These are phyloP conservation scores for Raphanus raphanistrum DNA, from an alignment of 345 rosid genomes.

Conservation along the genomic window DNA sequence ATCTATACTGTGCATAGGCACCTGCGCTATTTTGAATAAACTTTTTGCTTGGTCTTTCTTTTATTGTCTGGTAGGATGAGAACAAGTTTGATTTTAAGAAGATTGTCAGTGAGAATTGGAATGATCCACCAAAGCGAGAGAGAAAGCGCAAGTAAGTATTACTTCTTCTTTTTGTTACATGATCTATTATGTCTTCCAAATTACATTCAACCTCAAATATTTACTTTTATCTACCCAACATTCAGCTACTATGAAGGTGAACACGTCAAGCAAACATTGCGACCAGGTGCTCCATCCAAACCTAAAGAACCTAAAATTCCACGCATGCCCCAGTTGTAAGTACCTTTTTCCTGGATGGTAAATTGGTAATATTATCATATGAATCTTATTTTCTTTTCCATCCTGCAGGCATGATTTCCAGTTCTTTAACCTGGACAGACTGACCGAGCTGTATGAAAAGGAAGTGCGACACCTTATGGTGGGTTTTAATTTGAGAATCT, in stretches of 20 bases:
- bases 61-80: conserved; percentile 57
- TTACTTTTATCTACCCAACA: conserved; percentile 43
- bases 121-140: conserved; percentile 97
- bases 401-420: conserved; percentile 88
- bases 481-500: conserved; percentile 19
- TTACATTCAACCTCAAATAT: conserved; percentile 11
- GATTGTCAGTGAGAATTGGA: conserved; percentile 93
- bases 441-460: conserved; percentile 91
- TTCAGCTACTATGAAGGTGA: conserved; percentile 95
- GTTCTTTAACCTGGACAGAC: conserved; percentile 81
- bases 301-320: conserved; percentile 97
- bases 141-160: conserved; percentile 87
- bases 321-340: conserved; percentile 97
- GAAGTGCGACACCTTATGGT: conserved; percentile 99
- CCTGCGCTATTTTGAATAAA: not conserved
- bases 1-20: not conserved
- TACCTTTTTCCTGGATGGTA: not conserved
- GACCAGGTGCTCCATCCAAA: conserved; percentile 90
- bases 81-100: conserved; percentile 89
- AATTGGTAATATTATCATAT: not conserved
- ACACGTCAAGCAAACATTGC: conserved; percentile 94
- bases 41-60: not conserved
- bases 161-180: conserved; percentile 10
- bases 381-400: conserved; percentile 3
- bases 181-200: conserved; percentile 6